phyloP scores from a whole-genome alignment of 2,329 filamentous ascomycete genomes.

The Allantophomopsis lycopodina region DNA sequence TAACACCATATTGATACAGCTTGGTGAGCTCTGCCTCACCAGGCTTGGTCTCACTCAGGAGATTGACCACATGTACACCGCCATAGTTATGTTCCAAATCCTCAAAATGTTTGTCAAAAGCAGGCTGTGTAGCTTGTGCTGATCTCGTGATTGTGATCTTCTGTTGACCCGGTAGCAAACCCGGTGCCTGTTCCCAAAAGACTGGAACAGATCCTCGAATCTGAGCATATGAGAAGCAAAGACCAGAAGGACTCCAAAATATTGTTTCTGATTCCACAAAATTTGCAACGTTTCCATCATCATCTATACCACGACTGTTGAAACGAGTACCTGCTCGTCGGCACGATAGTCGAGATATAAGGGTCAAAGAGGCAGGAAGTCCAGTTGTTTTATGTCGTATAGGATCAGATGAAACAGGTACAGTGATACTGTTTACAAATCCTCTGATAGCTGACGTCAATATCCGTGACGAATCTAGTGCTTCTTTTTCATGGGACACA shows the following conservation, averaged over 20 bases:
- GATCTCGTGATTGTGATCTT: slow-evolving; percentile 88
- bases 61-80: slow-evolving; percentile 81
- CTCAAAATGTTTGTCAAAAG: slow-evolving; percentile 91
- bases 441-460: slow-evolving; percentile 89
- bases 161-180: slow-evolving; percentile 80
- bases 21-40: slow-evolving; percentile 75
- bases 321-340: slow-evolving; percentile 86
- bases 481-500: slow-evolving; percentile 57
- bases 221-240: slow-evolving; percentile 88
- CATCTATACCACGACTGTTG: slow-evolving; percentile 94
- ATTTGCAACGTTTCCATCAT: slow-evolving; percentile 94
- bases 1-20: slow-evolving; percentile 67
- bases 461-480: slow-evolving; percentile 76
- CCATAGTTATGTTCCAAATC: slow-evolving; percentile 79
- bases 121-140: slow-evolving; percentile 78
- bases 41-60: slow-evolving; percentile 80
- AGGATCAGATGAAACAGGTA: slow-evolving; percentile 65
- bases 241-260: slow-evolving; percentile 66
- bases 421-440: slow-evolving; percentile 76
- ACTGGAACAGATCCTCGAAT: slow-evolving; percentile 85
- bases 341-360: slow-evolving; percentile 87
- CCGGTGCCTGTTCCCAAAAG: slow-evolving; percentile 92
- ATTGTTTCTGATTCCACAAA: slow-evolving; percentile 97
- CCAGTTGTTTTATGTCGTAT: slow-evolving; percentile 52
- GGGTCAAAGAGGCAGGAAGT: slow-evolving; percentile 69